A percentile compares a stretch with the other conserved stretches of the same genome.
Conservation (phyloP, 192 early-diverging fungal genomes). For the Coemansia sp. region DNA sequence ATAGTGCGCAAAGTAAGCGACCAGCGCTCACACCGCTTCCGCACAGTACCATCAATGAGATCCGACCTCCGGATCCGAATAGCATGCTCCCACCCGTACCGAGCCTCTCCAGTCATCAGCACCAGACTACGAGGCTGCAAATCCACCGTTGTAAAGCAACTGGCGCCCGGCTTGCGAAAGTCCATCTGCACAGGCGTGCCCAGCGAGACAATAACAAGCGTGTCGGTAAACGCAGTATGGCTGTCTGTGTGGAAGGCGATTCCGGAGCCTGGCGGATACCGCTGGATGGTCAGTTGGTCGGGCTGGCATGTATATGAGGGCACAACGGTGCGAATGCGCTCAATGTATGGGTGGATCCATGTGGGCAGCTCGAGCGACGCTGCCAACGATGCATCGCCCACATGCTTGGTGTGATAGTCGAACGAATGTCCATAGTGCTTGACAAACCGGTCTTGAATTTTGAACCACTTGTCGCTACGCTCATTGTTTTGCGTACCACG, state of each 20-base stretch:
- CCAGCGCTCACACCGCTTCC: conserved; percentile 31
- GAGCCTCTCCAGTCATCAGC: conserved; percentile 49
- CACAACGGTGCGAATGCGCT: conserved; percentile 13
- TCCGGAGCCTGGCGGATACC: conserved; percentile 56
- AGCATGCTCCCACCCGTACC: conserved; percentile 56
- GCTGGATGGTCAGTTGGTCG: conserved; percentile 59
- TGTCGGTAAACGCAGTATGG: conserved; percentile 50
- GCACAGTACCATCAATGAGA: conserved; percentile 23
- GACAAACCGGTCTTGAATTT: conserved; percentile 51
- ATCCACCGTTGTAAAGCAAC: conserved; percentile 19
- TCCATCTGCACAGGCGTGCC: conserved; percentile 58
- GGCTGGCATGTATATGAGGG: conserved; percentile 14
- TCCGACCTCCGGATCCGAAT: conserved; percentile 56
- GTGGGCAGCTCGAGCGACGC: conserved; percentile 25
- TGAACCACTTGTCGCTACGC: conserved; percentile 36
- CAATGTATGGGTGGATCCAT: conserved; percentile 19
- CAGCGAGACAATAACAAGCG: conserved; percentile 45
- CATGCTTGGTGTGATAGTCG: conserved; percentile 37
- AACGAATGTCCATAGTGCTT: conserved; percentile 48
- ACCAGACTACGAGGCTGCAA: conserved; percentile 51
- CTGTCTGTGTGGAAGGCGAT: conserved; percentile 57
- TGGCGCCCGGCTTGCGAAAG: conserved; percentile 37
- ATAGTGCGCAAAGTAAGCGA: conserved; percentile 34
- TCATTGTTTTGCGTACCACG: background rate
- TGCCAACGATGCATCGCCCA: conserved; percentile 18